Evolutionary conservation across 2,329 filamentous ascomycete species (phyloP), one percentile per base, ranked within the genome.

Genomic region (Alternaria sp.): DNA sequence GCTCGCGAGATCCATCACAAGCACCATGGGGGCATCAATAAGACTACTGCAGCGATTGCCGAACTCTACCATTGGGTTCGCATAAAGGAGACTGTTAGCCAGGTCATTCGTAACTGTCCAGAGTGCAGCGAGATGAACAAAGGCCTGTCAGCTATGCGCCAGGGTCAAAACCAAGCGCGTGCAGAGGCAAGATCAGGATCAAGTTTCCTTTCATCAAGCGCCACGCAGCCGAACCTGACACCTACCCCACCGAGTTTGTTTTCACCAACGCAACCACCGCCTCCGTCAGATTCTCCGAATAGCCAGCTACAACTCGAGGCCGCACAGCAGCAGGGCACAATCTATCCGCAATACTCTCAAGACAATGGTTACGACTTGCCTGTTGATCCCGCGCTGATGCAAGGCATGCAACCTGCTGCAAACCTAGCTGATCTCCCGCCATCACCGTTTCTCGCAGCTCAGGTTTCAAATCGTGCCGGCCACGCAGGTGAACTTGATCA

Each of bases 51-150:
- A 20, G 91, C 89, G 20, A 97, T 99, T 72, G 93, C 94, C 11
- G 92, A 97, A 75, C 91, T 90, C 74, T 97, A 94, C 76, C 95
- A 98, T 80, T 99, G 95, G 95, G 94, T 96, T 48, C 88, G 94
- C 62, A 98, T 98, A 82, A 99, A 98, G 78, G 94, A 97, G 80
- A 98, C 94, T 1, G 95, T 97, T 63, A 95, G 91, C 76, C 89
- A 94, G 76, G 94, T 97, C 70, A 97, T 98, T 79, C 90, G 92
- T 70, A 94, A 95, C 72, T 99, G 95, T 79, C 81, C 86, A 7
- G 90, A 96, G 75, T 98, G 94, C 82, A 96, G 94, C 80, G 93
- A 96, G 68, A 76, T 77, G 74, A 77, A 77, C 63, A 78, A 78
- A 39, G 73, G 72, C 1, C 55, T 76, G 4, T 67, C 72, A 14